Percentiles rank a stretch among this genome's conserved stretches.
Evolutionary conservation across 2,329 filamentous ascomycete species (phyloP).

Genomic region (Albophoma yamanashiensis): DNA sequence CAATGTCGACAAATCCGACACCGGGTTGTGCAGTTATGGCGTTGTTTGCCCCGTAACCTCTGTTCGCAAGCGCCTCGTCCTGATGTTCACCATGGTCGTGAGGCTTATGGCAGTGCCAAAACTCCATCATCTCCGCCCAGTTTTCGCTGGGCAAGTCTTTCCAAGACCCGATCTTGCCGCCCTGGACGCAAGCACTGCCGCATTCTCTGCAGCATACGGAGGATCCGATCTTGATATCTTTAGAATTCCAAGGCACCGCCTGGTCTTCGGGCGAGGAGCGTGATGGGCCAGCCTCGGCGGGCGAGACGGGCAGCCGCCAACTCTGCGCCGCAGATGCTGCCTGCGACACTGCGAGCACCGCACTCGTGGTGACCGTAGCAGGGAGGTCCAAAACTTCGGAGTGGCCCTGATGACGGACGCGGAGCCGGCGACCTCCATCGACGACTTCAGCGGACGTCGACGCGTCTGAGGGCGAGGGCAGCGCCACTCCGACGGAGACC

Average conservation of each 20-base stretch:
- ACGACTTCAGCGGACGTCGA: slow-evolving; percentile 34
- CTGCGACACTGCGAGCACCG: slow-evolving; percentile 26
- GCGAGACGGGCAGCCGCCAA: slow-evolving; percentile 41
- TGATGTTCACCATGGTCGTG: slow-evolving; percentile 39
- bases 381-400: slow-evolving; percentile 29
- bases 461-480: slow-evolving; percentile 31
- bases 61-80: slow-evolving; percentile 41
- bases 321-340: slow-evolving; percentile 25
- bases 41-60: slow-evolving; percentile 78
- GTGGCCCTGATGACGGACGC: slow-evolving; percentile 34
- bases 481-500: slow-evolving; percentile 45
- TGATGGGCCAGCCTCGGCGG: slow-evolving; percentile 10
- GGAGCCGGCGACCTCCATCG: slow-evolving; percentile 32
- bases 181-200: slow-evolving; percentile 23
- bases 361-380: slow-evolving; percentile 22
- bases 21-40: slow-evolving; percentile 55
- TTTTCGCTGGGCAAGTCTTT: slow-evolving; percentile 93
- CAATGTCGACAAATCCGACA: slow-evolving; percentile 71
- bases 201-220: slow-evolving; percentile 33
- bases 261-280: slow-evolving; percentile 24
- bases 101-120: slow-evolving; percentile 99
- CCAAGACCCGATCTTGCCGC: slow-evolving; percentile 47
- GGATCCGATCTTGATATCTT: slow-evolving; percentile 29
- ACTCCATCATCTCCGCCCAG: slow-evolving; percentile 99
- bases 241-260: slow-evolving; percentile 45